phyloP scores from a whole-genome alignment of 352 stramenopile species.

The Globisporangium canariense region DNA sequence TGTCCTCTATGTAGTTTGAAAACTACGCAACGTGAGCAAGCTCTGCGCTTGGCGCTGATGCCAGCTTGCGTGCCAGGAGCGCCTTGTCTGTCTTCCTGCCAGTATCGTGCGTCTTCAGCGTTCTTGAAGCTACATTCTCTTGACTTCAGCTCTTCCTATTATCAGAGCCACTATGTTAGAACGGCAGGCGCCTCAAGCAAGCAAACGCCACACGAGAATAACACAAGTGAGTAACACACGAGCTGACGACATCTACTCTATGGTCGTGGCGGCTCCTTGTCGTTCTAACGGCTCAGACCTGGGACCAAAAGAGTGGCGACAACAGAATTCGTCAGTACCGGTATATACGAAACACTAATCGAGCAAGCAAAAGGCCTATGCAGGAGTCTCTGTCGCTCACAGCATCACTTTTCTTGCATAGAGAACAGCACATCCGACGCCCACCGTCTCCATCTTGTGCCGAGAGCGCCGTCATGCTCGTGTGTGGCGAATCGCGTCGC shows the following conservation, averaged over 20 bases:
- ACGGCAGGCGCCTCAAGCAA: not conserved
- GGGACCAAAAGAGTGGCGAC: too few relatives aligned
- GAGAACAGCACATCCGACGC: too few relatives aligned
- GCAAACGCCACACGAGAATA: not conserved
- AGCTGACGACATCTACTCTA: not conserved
- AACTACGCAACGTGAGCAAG: slow-evolving; percentile 1
- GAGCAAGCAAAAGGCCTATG: too few relatives aligned
- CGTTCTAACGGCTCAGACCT: too few relatives aligned
- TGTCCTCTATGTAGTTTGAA: not conserved
- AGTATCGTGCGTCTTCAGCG: not conserved
- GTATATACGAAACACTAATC: too few relatives aligned
- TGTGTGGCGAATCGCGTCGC: too few relatives aligned
- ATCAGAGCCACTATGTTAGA: not conserved
- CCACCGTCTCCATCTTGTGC: too few relatives aligned
- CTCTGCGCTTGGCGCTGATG: slow-evolving; percentile 5
- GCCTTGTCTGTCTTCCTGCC: not conserved
- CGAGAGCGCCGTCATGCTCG: too few relatives aligned
- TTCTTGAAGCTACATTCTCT: not conserved
- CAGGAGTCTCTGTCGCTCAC: too few relatives aligned
- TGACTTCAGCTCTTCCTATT: not conserved
- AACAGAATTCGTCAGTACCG: too few relatives aligned
- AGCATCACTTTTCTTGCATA: too few relatives aligned
- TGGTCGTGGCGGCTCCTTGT: not conserved
- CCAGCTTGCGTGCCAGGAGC: not conserved
- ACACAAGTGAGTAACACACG: not conserved